Evolutionary conservation across 164 flowering plant species (phyloP).

Genomic region (grape (Vitis vinifera)): DNA sequence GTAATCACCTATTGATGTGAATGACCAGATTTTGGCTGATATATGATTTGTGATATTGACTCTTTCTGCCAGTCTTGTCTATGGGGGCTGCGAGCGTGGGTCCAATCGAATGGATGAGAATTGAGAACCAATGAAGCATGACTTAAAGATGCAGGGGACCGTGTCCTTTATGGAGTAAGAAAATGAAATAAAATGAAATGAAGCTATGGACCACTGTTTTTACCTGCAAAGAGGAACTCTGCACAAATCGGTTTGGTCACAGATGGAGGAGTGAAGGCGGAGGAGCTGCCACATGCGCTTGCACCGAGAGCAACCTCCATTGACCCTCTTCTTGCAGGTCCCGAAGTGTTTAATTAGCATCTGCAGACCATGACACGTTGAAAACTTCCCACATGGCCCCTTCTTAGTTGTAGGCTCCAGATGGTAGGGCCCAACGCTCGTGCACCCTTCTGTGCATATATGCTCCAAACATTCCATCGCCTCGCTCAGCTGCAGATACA

Average conservation of each 20-base stretch:
- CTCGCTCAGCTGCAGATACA: constrained; percentile 77
- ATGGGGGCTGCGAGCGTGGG: no score
- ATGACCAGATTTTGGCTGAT: no score
- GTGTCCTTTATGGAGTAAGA: no score
- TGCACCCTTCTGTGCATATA: constrained; percentile 92
- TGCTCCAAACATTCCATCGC: constrained; percentile 94
- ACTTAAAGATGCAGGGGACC: no score
- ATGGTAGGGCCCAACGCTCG: constrained; percentile 68
- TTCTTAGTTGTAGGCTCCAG: constrained; percentile 34
- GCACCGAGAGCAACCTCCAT: constrained; percentile 76
- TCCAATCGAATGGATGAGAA: no score
- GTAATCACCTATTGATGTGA: no score
- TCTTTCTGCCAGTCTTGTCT: no score
- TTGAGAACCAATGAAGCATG: no score
- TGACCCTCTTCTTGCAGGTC: constrained; percentile 58
- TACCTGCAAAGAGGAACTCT: constrained; percentile 95
- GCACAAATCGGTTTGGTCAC: constrained; percentile 70
- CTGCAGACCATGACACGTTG: constrained; percentile 82
- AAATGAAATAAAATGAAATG: not conserved
- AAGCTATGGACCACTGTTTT: not conserved
- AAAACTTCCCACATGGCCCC: constrained; percentile 61
- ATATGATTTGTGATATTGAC: no score
- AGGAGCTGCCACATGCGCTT: constrained; percentile 97
- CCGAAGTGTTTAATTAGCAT: constrained; percentile 72
- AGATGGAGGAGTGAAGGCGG: constrained; percentile 74